Evolutionary conservation across 129 eudicot genomes (phyloP), one percentile per base, ranked within the genome.

Genomic region (Deinandra increscens): DNA sequence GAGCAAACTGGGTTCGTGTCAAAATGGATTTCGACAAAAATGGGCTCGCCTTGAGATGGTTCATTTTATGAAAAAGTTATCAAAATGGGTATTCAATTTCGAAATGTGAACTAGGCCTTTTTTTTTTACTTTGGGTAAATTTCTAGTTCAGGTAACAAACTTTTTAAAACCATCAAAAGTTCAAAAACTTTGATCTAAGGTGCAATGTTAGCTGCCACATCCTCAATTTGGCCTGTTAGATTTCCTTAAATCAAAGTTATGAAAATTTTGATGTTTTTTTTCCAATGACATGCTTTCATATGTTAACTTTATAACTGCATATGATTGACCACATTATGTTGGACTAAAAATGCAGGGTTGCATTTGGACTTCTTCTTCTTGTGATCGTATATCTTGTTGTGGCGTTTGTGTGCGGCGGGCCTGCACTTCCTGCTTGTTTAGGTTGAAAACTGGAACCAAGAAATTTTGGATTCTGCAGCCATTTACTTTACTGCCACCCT

Each of bases 351-450:
- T 81, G 88, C 90, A 91, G 97, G 83, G 73, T 85, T 78, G 79
- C 79, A 0, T 54, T 87, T 73, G 81, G 76, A 61, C 3, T 88
- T 48, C 86, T 85, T 51, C 85, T 91, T 43, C 60, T 88, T 75
- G 80, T 81, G 82, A 78, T 91, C 60, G 76, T 78, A 44, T 91
- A 91, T 70, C 61, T 85, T n/a, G 84, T 91, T 26, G 48, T 82
- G 65, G 88, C 90, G 14, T 91, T 85, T 50, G 82, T 82, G 38
- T 88, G 97, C 80, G 77, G 81, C 29, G 96, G 97, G 45, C 83
- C 72, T 51, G 22, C 82, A 31, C 84, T 91, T 65, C 93, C 96
- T 29, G 23, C 87, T 53, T 88, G 97, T 76, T 61, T 90, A 42
- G 14, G 74, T 39, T 79, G 76, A 87, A 71, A 44, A 22, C 19